Percentiles rank a stretch among this genome's conserved stretches.
These are phyloP conservation scores for Plasmopara viticola DNA, from an alignment of 352 stramenopile genomes.

Conservation along the genomic window DNA sequence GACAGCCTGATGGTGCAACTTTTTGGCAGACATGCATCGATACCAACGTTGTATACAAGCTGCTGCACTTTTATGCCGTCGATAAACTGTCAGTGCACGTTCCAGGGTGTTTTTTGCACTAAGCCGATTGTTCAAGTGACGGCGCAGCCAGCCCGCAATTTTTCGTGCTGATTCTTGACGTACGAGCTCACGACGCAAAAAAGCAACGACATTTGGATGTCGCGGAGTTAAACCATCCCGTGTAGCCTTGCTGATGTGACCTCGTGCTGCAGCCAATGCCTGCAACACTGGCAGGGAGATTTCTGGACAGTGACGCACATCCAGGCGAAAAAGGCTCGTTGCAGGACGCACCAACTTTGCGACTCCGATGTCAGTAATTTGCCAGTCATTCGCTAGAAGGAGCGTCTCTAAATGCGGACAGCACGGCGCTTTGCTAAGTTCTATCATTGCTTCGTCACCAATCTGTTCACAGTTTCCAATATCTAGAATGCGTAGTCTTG, in stretches of 20 bases:
- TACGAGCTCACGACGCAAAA: slow-evolving; percentile 28
- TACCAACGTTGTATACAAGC: slow-evolving; percentile 50
- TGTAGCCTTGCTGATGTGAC: slow-evolving; percentile 33
- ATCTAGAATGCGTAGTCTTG: slow-evolving; percentile 39
- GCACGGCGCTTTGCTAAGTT: slow-evolving; percentile 19
- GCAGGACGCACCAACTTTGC: slow-evolving; percentile 20
- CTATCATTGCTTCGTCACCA: slow-evolving; percentile 31
- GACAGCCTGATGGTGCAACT: slow-evolving; percentile 23
- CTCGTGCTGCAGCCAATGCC: slow-evolving; percentile 24
- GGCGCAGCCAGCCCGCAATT: slow-evolving; percentile 44
- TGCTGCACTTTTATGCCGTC: slow-evolving; percentile 32
- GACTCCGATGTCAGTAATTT: slow-evolving; percentile 53
- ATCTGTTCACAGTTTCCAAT: slow-evolving; percentile 76
- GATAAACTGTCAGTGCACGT: slow-evolving; percentile 36
- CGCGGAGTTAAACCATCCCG: slow-evolving; percentile 43
- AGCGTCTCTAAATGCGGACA: slow-evolving; percentile 45
- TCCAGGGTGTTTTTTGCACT: slow-evolving; percentile 40
- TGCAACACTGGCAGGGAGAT: slow-evolving; percentile 42
- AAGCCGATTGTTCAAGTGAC: slow-evolving; percentile 19
- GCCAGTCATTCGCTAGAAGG: slow-evolving; percentile 63
- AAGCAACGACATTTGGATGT: slow-evolving; percentile 40
- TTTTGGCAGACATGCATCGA: slow-evolving; percentile 22
- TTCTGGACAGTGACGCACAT: slow-evolving; percentile 58
- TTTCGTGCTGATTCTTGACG: slow-evolving; percentile 25
- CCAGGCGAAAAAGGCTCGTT: slow-evolving; percentile 30